phyloP scores from a whole-genome alignment of 495 filamentous ascomycete genomes.

The Ramalina peruviana region DNA sequence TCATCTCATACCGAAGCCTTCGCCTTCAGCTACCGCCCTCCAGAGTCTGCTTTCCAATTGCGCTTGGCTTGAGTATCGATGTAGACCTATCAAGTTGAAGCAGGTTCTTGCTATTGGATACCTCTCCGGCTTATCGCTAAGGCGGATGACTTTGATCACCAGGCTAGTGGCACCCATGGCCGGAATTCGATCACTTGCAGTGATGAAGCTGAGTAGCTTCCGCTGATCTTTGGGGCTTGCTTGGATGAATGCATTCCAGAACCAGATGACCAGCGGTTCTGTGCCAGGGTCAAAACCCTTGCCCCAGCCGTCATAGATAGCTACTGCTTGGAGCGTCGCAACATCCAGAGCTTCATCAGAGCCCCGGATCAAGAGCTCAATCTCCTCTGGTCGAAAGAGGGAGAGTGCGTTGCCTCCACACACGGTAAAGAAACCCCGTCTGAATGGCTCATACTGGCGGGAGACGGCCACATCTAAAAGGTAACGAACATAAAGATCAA shows the following conservation, averaged over 20 bases:
- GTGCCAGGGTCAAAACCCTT: conserved; percentile 30
- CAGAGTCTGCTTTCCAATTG: conserved; percentile 63
- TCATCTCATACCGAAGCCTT: conserved; percentile 87
- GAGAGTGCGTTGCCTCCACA: conserved; percentile 82
- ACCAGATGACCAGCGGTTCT: conserved; percentile 65
- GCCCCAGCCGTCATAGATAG: conserved; percentile 71
- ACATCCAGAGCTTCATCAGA: conserved; percentile 81
- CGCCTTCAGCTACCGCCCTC: conserved; percentile 77
- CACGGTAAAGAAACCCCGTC: conserved; percentile 86
- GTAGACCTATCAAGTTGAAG: conserved; percentile 74
- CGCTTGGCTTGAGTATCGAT: conserved; percentile 50
- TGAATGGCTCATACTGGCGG: conserved; percentile 89
- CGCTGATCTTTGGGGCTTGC: conserved; percentile 56
- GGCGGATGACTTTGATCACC: conserved; percentile 50
- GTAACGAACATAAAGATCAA: conserved; percentile 72
- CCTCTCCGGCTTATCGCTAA: conserved; percentile 58
- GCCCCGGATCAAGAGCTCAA: conserved; percentile 77
- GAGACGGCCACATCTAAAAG: conserved; percentile 65
- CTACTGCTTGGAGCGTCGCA: conserved; percentile 57
- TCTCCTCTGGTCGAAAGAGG: conserved; percentile 87
- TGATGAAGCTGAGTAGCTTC: conserved; percentile 73
- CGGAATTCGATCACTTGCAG: conserved; percentile 85
- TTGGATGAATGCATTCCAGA: conserved; percentile 69
- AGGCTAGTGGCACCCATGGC: conserved; percentile 81
- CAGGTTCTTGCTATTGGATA: conserved; percentile 85